Conservation (phyloP, 2,329 filamentous ascomycete species). For the Cladobotryum mycophilum region DNA sequence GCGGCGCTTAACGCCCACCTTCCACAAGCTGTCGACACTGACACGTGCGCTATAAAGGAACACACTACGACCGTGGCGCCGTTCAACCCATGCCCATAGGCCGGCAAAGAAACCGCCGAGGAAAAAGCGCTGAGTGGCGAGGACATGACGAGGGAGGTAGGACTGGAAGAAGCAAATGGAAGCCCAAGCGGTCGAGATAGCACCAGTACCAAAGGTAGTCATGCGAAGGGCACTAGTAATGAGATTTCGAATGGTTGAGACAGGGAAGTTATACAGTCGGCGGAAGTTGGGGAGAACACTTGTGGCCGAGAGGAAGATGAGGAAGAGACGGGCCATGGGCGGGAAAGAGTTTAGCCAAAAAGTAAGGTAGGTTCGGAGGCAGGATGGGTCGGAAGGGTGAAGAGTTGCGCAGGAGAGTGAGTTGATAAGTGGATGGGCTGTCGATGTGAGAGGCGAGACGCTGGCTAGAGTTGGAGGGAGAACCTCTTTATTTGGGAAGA, state of each 20-base stretch:
- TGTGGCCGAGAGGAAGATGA: conserved; percentile 65
- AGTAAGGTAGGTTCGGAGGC: conserved; percentile 76
- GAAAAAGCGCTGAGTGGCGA: conserved; percentile 84
- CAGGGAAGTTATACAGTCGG: conserved; percentile 61
- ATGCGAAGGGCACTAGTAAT: conserved; percentile 65
- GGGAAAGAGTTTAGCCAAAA: conserved; percentile 85
- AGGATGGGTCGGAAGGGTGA: conserved; percentile 83
- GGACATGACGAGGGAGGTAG: conserved; percentile 64
- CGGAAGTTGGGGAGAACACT: conserved; percentile 61
- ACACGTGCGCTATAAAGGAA: conserved; percentile 74
- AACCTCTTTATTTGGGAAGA: conserved; percentile 68
- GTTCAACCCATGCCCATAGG: conserved; percentile 74
- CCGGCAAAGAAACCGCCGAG: conserved; percentile 81
- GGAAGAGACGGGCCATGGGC: conserved; percentile 67
- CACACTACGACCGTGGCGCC: conserved; percentile 55
- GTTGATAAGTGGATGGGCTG: conserved; percentile 80
- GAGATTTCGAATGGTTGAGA: conserved; percentile 60
- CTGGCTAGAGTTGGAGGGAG: conserved; percentile 60
- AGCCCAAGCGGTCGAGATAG: conserved; percentile 84
- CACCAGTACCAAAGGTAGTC: conserved; percentile 66
- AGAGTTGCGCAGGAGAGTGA: conserved; percentile 84
- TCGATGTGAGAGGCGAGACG: conserved; percentile 71
- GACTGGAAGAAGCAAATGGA: conserved; percentile 84
- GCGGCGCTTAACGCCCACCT: conserved; percentile 83
- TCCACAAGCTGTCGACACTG: conserved; percentile 82